Base-by-base conservation (phyloP, 2,329 filamentous ascomycete species). In the Stagonosporopsis vannaccii region DNA sequence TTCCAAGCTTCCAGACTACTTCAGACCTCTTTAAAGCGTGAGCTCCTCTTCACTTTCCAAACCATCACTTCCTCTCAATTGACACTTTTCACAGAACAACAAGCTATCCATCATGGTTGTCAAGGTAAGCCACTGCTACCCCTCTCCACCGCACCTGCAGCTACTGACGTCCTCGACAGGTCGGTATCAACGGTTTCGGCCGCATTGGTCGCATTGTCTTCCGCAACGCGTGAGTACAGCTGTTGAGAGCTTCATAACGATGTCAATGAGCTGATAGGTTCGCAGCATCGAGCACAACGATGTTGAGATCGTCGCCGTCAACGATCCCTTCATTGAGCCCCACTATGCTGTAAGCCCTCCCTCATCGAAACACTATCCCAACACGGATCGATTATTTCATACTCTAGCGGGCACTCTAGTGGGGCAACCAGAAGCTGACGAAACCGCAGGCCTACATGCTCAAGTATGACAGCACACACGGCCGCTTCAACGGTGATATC, bases 181-280 rank as follows among this genome's bases (percentile, higher is more conserved):
- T 96, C 79, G 92, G 92, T 81, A 97, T 97, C 90, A 98, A 97
- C 90, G 94, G 95, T 82, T 99, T 99, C 86, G 95, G 95, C 85
- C 93, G 95, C 83, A 99, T 99, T 83, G 95, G 95, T 77, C 91
- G 95, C 81, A 97, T 99, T 81, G 87, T 98, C 85, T 95, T 98
- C 90, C 92, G 94, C 85, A 98, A 97, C 85, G 91, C 94, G 86
- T 89, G 78, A 79, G 85, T 86, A 25, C 45, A 40, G 43, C 56
- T 44, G 19, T 40, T 48, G 51, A 35, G 28, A 43, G 32, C 32
- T 52, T 44, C 20, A 44, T n/a, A 37, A 17, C 6, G 25, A 35
- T 13, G 12, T 32, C 40, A 44, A 50, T 56, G 42, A 51, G 59
- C 69, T 72, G 48, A 75, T 57, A 61, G 41, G 42, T 32, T 54